Conservation (phyloP, 257 asterid genomes). For the Verbascum thapsus region DNA sequence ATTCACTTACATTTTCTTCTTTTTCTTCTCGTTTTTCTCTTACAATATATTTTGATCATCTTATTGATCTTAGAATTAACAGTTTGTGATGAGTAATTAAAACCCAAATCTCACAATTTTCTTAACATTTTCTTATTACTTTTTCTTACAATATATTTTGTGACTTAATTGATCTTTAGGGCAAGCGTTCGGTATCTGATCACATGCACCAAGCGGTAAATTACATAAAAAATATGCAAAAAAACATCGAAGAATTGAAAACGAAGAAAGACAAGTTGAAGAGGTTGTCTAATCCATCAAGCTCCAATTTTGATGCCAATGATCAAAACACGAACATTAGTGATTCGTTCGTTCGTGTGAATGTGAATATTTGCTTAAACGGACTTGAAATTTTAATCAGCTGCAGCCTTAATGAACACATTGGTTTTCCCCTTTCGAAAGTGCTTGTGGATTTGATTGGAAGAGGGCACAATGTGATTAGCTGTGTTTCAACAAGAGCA, state of each 20-base stretch:
- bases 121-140: background rate
- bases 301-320: background rate
- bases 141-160: background rate
- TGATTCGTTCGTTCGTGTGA: slow-evolving; percentile 17
- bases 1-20: too few species aligned
- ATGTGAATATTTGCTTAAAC: slow-evolving; percentile 24
- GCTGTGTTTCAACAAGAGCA: slow-evolving; percentile 29
- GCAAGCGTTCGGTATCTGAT: slow-evolving; percentile 50
- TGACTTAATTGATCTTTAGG: slow-evolving; percentile 31
- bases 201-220: slow-evolving; percentile 45
- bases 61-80: too few species aligned
- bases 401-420: background rate
- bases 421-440: slow-evolving; percentile 35
- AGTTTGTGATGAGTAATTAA: too few species aligned
- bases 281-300: background rate
- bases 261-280: slow-evolving; percentile 34
- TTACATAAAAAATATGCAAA: slow-evolving; percentile 46
- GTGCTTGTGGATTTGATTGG: slow-evolving; percentile 33
- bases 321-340: background rate
- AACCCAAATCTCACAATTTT: background rate
- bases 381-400: slow-evolving; percentile 41
- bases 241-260: slow-evolving; percentile 36
- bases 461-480: slow-evolving; percentile 28
- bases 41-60: too few species aligned
- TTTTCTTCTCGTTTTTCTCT: too few species aligned